phyloP scores from a whole-genome alignment of 208 protist species.

The Acanthamoeba royreba region DNA sequence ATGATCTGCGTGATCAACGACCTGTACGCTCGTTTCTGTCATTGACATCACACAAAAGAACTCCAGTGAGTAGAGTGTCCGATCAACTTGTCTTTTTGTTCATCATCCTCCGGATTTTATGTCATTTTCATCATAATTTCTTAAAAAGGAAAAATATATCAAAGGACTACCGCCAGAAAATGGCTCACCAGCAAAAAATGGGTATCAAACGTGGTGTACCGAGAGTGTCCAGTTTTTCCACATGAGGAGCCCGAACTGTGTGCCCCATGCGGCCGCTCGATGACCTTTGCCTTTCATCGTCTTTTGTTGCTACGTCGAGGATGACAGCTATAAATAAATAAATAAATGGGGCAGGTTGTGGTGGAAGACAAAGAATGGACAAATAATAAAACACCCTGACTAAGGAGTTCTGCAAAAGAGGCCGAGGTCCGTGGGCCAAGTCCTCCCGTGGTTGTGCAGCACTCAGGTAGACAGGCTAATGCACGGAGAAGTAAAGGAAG shows the following conservation, averaged over 20 bases:
- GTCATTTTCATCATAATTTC: neutral
- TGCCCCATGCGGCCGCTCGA: neutral
- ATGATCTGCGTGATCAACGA: neutral
- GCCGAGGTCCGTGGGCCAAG: no score
- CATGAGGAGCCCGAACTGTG: conserved; percentile 36
- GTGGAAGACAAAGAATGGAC: neutral
- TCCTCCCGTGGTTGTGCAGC: no score
- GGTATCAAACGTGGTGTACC: neutral
- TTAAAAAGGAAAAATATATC: neutral
- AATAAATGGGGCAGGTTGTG: neutral
- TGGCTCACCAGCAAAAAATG: neutral
- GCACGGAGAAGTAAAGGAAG: no score
- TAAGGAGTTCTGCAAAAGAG: no score
- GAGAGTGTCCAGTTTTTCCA: conserved; percentile 42
- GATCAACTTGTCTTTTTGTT: neutral
- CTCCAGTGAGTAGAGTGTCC: neutral
- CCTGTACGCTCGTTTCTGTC: conserved; percentile 3
- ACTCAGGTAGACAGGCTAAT: no score
- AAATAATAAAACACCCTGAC: no score
- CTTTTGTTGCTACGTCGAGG: no score
- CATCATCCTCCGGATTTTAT: neutral
- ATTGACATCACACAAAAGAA: neutral
- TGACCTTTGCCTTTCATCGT: neutral
- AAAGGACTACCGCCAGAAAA: neutral
- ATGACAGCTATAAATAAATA: neutral